These are phyloP conservation scores for Cladophialophora psammophila DNA, from an alignment of 2,329 filamentous ascomycete species.

Conservation along the genomic window DNA sequence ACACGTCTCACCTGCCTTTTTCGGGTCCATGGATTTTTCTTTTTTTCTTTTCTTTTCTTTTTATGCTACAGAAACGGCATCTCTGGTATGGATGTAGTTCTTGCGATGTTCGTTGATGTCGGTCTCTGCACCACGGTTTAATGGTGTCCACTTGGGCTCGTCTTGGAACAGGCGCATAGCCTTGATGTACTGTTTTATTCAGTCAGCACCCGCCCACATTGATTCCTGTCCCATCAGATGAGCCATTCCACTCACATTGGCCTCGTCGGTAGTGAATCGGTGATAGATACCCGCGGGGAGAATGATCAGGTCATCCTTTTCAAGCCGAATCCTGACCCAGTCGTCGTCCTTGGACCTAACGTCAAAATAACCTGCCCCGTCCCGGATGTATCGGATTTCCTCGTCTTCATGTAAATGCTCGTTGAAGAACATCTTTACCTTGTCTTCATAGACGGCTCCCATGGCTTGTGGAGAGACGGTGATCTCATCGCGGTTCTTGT, in stretches of 20 bases:
- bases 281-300: conserved; percentile 96
- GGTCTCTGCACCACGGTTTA: conserved; percentile 80
- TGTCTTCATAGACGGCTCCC: conserved; percentile 87
- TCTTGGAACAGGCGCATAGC: conserved; percentile 98
- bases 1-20: background rate
- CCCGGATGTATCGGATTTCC: conserved; percentile 94
- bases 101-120: conserved; percentile 80
- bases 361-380: conserved; percentile 90
- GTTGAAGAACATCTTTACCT: conserved; percentile 91
- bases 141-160: conserved; percentile 95
- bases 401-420: conserved; percentile 99
- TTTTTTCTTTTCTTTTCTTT: too few species aligned
- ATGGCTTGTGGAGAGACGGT: conserved; percentile 85
- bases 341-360: conserved; percentile 81
- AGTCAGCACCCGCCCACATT: conserved; percentile 13
- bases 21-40: background rate
- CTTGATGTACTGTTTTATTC: conserved; percentile 76
- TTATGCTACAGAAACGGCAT: conserved; percentile 31
- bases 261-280: conserved; percentile 91
- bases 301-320: conserved; percentile 90
- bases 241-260: conserved; percentile 71
- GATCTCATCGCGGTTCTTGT: conserved; percentile 95
- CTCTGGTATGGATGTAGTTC: conserved; percentile 69
- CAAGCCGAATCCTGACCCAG: conserved; percentile 86
- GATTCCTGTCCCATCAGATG: conserved; percentile 1